A percentile compares a stretch with the other conserved stretches of the same genome.
These are phyloP conservation scores for Simplicillium sp. DNA, from an alignment of 2,329 filamentous ascomycete species.

Conservation along the genomic window DNA sequence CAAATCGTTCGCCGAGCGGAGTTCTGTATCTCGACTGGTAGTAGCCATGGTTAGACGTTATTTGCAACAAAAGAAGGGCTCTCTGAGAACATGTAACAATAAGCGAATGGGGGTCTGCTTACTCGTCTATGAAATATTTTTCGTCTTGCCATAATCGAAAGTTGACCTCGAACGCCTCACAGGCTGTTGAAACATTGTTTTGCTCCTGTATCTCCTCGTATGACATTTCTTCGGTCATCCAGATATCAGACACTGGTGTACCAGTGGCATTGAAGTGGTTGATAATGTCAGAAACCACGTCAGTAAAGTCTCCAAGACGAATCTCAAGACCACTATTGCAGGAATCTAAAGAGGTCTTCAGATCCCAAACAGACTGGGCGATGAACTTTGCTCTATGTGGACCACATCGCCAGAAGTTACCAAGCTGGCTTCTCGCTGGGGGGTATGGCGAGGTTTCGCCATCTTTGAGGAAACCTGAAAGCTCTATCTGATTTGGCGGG, in stretches of 20 bases:
- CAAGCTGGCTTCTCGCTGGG: constrained; percentile 55
- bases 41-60: too few species aligned
- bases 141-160: constrained; percentile 64
- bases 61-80: background rate
- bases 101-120: constrained; percentile 23
- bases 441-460: constrained; percentile 53
- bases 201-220: constrained; percentile 62
- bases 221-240: constrained; percentile 65
- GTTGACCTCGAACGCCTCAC: constrained; percentile 40
- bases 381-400: constrained; percentile 63
- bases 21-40: constrained; percentile 54
- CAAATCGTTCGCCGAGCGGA: constrained; percentile 47
- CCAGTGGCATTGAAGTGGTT: constrained; percentile 29
- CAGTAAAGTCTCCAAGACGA: constrained; percentile 50
- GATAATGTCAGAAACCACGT: constrained; percentile 51
- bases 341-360: constrained; percentile 52
- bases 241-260: constrained; percentile 48
- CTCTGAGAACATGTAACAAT: background rate
- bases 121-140: constrained; percentile 76
- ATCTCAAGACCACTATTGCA: constrained; percentile 53
- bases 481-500: constrained; percentile 60
- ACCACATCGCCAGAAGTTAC: constrained; percentile 64
- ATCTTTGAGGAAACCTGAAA: constrained; percentile 60
- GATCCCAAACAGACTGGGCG: constrained; percentile 62
- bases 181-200: constrained; percentile 39